Percentiles rank a stretch among this genome's conserved stretches.
phyloP scores from a whole-genome alignment of 2,329 filamentous ascomycete genomes.

The Fusarium protoensiforme region DNA sequence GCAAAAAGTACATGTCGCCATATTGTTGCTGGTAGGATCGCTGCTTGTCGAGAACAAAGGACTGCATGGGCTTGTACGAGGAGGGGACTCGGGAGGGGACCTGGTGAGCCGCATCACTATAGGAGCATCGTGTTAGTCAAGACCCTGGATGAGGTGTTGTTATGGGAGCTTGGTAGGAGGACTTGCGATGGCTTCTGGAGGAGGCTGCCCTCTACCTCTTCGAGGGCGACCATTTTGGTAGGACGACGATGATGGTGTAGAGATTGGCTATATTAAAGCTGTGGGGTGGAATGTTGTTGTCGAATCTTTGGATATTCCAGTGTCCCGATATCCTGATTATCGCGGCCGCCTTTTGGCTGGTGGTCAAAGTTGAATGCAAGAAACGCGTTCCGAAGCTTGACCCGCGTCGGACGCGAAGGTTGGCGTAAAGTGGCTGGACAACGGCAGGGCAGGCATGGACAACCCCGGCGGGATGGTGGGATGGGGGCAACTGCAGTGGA shows the following conservation, averaged over 20 bases:
- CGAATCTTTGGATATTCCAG: background rate
- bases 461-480: slow-evolving; percentile 1
- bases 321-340: background rate
- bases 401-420: slow-evolving; percentile 33
- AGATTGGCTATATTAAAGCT: background rate
- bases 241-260: background rate
- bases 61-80: slow-evolving; percentile 78
- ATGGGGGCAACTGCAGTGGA: slow-evolving; percentile 8
- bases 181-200: slow-evolving; percentile 49
- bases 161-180: background rate
- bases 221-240: slow-evolving; percentile 48
- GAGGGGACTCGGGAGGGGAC: slow-evolving; percentile 64
- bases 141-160: background rate
- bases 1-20: slow-evolving; percentile 96
- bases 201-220: slow-evolving; percentile 48
- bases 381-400: slow-evolving; percentile 37
- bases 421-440: slow-evolving; percentile 45
- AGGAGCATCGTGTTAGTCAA: slow-evolving; percentile 1
- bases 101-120: slow-evolving; percentile 49
- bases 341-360: background rate
- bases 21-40: slow-evolving; percentile 93
- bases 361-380: slow-evolving; percentile 7
- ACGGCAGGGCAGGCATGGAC: background rate
- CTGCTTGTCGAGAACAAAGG: slow-evolving; percentile 77
- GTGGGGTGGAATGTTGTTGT: background rate